These are phyloP conservation scores for Leucocoprinus birnbaumii DNA, from an alignment of 768 basidiomycete genomes.

Conservation along the genomic window DNA sequence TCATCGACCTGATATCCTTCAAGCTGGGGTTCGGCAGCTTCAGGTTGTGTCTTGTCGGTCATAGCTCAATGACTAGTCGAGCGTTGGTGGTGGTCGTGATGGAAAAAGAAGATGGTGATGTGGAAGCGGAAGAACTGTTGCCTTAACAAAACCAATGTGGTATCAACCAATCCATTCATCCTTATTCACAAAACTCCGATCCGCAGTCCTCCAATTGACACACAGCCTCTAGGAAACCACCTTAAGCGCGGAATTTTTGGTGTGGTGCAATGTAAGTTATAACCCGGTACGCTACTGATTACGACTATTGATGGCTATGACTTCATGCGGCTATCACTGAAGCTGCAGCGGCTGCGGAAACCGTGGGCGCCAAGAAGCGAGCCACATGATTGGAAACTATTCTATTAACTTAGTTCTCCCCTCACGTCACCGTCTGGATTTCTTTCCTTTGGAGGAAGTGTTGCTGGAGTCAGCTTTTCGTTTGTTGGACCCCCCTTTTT, in stretches of 20 bases:
- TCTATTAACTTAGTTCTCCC: not conserved
- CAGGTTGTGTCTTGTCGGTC: not conserved
- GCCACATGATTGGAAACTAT: not conserved
- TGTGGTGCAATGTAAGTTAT: no score
- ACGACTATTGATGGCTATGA: not conserved
- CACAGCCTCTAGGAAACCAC: not conserved
- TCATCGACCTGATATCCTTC: not conserved
- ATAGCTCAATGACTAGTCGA: not conserved
- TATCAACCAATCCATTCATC: no score
- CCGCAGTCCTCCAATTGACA: not conserved
- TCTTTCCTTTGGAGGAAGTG: constrained; percentile 9
- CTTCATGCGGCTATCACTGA: not conserved
- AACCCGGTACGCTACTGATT: not conserved
- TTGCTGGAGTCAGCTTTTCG: constrained; percentile 8
- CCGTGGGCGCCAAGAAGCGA: no score
- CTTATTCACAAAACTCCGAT: not conserved
- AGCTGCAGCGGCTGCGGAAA: not conserved
- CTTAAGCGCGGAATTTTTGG: no score
- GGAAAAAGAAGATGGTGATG: not conserved
- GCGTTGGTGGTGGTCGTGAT: not conserved
- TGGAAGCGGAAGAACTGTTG: not conserved
- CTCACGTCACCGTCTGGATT: constrained; percentile 4
- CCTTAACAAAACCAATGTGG: not conserved
- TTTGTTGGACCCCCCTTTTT: constrained; percentile 8
- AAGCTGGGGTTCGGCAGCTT: not conserved